A percentile compares a stretch with the other conserved stretches of the same genome.
Evolutionary conservation across 176 grass and related monocot species (phyloP).

Genomic region (sorghum (Sorghum bicolor)): DNA sequence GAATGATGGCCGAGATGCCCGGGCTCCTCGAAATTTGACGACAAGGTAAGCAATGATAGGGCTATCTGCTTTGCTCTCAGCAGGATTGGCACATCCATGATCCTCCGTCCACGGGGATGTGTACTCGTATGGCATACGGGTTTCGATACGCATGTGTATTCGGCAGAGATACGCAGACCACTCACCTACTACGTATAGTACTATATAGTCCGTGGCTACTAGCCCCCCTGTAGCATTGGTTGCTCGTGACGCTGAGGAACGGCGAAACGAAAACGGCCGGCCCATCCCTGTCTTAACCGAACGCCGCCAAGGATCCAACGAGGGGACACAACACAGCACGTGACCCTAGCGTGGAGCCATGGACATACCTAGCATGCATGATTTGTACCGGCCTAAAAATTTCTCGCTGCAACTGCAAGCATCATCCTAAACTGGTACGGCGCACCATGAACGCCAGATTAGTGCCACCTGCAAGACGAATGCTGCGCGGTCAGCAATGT

Average conservation of each 20-base stretch:
- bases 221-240: not conserved
- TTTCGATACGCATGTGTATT: not conserved
- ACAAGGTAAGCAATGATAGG: not conserved
- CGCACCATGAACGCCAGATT: not conserved
- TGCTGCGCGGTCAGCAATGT: not conserved
- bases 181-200: too few species aligned
- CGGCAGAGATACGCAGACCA: too few species aligned
- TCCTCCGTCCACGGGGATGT: not conserved
- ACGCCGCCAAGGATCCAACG: not conserved
- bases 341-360: not conserved
- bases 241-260: not conserved
- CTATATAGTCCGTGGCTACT: too few species aligned
- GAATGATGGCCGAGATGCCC: constrained; percentile 13
- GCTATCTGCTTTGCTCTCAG: not conserved
- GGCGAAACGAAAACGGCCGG: too few species aligned
- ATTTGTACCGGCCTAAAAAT: not conserved
- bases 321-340: not conserved
- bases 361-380: not conserved
- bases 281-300: not conserved
- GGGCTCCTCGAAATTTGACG: constrained; percentile 1
- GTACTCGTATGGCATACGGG: not conserved
- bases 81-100: not conserved
- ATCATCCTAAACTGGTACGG: not conserved
- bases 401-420: not conserved
- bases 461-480: not conserved